A percentile compares a stretch with the other conserved stretches of the same genome.
Evolutionary conservation across 108 stramenopile genomes (phyloP).

Genomic region (Asterionellopsis glacialis): DNA sequence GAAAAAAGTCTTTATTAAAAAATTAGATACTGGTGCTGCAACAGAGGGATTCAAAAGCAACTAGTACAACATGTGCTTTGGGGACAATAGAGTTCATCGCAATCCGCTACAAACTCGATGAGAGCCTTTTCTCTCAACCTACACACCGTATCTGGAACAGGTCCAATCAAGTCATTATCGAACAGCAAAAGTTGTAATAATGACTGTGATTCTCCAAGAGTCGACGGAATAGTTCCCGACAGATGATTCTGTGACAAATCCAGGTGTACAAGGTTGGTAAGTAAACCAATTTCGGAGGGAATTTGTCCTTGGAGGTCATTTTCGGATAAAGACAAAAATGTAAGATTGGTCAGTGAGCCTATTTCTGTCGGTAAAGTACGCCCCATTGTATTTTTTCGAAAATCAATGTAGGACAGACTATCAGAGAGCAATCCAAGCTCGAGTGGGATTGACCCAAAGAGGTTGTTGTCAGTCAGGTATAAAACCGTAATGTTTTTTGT

Average conservation of each 20-base stretch:
- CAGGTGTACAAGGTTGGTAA: constrained; percentile 38
- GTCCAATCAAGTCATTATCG: constrained; percentile 40
- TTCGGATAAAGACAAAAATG: constrained; percentile 1
- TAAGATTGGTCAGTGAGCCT: not conserved
- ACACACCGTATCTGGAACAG: constrained; percentile 15
- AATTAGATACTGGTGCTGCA: too few relatives aligned
- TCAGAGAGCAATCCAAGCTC: not conserved
- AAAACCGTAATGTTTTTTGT: not conserved
- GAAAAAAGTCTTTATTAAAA: too few relatives aligned
- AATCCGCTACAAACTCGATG: too few relatives aligned
- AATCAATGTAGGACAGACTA: not conserved
- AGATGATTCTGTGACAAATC: not conserved
- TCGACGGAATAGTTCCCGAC: not conserved
- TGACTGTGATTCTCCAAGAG: not conserved
- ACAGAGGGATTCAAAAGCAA: too few relatives aligned
- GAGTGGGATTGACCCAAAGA: not conserved
- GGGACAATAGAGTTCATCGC: too few relatives aligned
- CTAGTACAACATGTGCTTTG: too few relatives aligned
- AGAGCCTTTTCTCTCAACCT: too few relatives aligned
- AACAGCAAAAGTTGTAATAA: constrained; percentile 40
- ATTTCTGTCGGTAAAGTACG: not conserved
- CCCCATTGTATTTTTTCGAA: not conserved
- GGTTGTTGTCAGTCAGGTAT: not conserved
- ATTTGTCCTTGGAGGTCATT: constrained; percentile 14
- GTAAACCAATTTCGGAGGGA: constrained; percentile 51